Base-by-base conservation (phyloP, 768 basidiomycete species). In the Sarcomyxa edulis region DNA sequence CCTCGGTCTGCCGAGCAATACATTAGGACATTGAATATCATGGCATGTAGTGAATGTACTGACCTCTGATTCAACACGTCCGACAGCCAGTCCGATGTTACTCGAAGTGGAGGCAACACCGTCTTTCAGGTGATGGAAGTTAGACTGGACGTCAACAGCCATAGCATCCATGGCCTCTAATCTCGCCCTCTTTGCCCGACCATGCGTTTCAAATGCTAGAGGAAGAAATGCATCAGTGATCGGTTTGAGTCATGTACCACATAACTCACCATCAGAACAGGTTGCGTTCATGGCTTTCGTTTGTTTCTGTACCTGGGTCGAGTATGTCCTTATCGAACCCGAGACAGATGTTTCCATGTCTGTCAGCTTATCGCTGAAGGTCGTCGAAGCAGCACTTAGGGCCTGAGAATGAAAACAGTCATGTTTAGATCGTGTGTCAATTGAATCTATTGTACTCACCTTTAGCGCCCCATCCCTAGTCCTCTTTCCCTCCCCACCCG, bases 101-200 rank as follows among this genome's bases (percentile, higher is more conserved):
- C 67, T 65, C 11, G 76, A 72, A 23, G 68, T 67, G 1, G 78
- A 72, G 15, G 66, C 59, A 12, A 81, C 49, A 7, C 68, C 69
- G 9, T 68, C 63, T 43, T 79, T 74, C 39, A 80, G 49, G 37
- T 63, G 58, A 16, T 66, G 66, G 49, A 75, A 74, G 34, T 78
- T 70, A 22, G 69, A 63, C 45, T 78, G 71, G 23, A 76, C 50
- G 22, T 77, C 71, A 4, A 63, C 56, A 21, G 60, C 60, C 50
- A 85, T 59, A 3, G 62, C 53, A 28, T 66, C 62, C 14, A 74
- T 78, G 7, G 71, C 68, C 36, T 86, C 84, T 2, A 81, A 50
- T 29, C 87, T 74, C 26, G 78, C 78, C 33, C 80, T 72, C 52
- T 91, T 91, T 11, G 77, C 71, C 38, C 74, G 68, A 29, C 62